Evolutionary conservation across 1,139 yeast species (phyloP).

Genomic region (Zygoascus meyerae): DNA sequence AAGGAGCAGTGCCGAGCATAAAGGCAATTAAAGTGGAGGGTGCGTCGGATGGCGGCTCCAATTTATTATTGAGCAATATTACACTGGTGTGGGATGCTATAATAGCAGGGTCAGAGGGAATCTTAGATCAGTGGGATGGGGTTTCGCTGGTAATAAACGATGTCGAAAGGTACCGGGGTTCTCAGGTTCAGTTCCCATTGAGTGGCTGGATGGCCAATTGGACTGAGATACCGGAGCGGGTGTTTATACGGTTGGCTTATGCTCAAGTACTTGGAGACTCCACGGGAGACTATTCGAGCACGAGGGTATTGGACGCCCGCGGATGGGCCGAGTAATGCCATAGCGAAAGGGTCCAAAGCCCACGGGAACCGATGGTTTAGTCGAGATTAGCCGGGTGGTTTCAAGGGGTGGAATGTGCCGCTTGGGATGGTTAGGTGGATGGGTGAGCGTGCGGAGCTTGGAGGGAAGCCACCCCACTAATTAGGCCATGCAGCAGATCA

Average conservation of each 20-base stretch:
- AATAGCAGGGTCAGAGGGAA: neutral
- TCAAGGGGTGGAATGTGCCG: neutral
- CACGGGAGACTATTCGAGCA: slow-evolving; percentile 28
- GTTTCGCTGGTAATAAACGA: slow-evolving; percentile 70
- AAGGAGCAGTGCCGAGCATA: slow-evolving; percentile 51
- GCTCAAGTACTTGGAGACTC: slow-evolving; percentile 17
- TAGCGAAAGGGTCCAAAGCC: too few species aligned
- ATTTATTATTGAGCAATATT: slow-evolving; percentile 3
- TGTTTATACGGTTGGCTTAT: slow-evolving; percentile 27
- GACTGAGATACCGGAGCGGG: neutral
- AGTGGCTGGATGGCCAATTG: slow-evolving; percentile 22
- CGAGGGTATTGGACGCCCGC: slow-evolving; percentile 20
- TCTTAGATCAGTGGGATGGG: slow-evolving; percentile 34
- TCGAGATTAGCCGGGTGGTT: neutral
- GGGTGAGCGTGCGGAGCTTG: neutral
- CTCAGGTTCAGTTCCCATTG: slow-evolving; percentile 24
- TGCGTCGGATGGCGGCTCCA: neutral
- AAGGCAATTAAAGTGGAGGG: slow-evolving; percentile 23
- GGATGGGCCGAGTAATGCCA: slow-evolving; percentile 7
- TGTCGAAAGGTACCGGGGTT: slow-evolving; percentile 65
- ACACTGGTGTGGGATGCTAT: slow-evolving; percentile 22
- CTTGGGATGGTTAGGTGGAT: neutral
- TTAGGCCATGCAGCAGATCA: too few species aligned
- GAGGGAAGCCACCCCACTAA: too few species aligned
- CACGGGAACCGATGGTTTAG: slow-evolving; percentile 14